Evolutionary conservation across 352 stramenopile genomes (phyloP).

Genomic region (Thraustotheca clavata): DNA sequence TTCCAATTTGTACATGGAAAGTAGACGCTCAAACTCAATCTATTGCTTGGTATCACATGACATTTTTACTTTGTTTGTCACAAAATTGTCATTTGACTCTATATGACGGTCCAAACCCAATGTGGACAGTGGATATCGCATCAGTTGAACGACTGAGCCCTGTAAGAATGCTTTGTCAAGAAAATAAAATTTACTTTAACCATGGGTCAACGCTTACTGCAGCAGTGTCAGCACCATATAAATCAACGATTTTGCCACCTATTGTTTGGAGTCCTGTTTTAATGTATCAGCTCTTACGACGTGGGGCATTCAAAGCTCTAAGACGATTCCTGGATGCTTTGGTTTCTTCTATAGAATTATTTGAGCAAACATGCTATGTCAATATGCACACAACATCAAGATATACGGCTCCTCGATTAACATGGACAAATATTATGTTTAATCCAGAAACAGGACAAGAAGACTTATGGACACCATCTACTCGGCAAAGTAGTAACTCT

Average conservation of each 20-base stretch:
- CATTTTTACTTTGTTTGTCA: not conserved
- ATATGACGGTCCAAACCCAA: not conserved
- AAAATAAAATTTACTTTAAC: not conserved
- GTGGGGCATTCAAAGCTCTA: slow-evolving; percentile 54
- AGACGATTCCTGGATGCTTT: slow-evolving; percentile 49
- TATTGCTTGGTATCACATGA: not conserved
- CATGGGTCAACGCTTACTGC: not conserved
- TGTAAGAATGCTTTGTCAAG: not conserved
- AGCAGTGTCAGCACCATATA: not conserved
- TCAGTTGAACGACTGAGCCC: not conserved
- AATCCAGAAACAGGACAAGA: slow-evolving; percentile 24
- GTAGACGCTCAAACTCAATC: not conserved
- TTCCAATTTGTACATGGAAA: not conserved
- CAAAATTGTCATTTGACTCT: not conserved
- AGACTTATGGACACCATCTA: slow-evolving; percentile 35
- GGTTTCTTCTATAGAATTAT: slow-evolving; percentile 40
- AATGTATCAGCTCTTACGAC: slow-evolving; percentile 58
- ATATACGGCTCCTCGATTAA: slow-evolving; percentile 38
- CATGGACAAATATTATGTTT: slow-evolving; percentile 40
- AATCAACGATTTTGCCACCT: not conserved
- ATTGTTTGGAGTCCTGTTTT: slow-evolving; percentile 32
- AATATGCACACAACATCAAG: slow-evolving; percentile 57
- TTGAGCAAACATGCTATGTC: slow-evolving; percentile 72
- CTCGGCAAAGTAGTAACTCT: slow-evolving; percentile 8
- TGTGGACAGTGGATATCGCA: not conserved